Evolutionary conservation across 441 rosid species (phyloP).

Genomic region (Adansonia rubrostipa): DNA sequence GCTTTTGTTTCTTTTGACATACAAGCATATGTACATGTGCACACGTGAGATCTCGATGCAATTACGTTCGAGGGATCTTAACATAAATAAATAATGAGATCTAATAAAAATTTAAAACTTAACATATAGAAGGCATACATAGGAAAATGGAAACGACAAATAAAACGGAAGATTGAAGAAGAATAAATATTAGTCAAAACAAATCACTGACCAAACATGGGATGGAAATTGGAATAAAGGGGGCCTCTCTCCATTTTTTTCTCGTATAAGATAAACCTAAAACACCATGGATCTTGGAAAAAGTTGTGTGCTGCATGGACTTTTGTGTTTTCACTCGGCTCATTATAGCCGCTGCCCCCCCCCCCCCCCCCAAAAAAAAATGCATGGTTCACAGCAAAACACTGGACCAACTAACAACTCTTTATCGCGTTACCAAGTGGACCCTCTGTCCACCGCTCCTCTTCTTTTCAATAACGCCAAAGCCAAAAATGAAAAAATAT

Average conservation of each 20-base stretch:
- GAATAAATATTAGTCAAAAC: not conserved
- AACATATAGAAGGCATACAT: not conserved
- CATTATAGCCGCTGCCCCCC: not conserved
- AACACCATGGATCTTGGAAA: not conserved
- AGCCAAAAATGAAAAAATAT: not conserved
- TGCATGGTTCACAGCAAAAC: not conserved
- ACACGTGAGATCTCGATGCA: not conserved
- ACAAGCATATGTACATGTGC: not conserved
- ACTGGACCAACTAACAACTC: conserved; percentile 1
- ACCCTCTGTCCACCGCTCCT: not conserved
- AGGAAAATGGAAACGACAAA: not conserved
- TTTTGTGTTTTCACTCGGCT: not conserved
- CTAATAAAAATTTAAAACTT: not conserved
- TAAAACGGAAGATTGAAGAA: not conserved
- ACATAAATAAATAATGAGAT: not conserved
- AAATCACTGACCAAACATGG: not conserved
- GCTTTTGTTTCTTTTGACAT: not conserved
- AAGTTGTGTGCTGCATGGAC: not conserved
- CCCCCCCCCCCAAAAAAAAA: too few species aligned
- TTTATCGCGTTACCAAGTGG: not conserved
- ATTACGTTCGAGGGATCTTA: not conserved
- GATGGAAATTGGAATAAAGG: not conserved
- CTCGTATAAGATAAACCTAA: not conserved
- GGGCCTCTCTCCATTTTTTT: not conserved
- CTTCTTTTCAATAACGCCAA: not conserved